These are phyloP conservation scores for Pulveroboletus frians DNA, from an alignment of 768 basidiomycete genomes.

Conservation along the genomic window DNA sequence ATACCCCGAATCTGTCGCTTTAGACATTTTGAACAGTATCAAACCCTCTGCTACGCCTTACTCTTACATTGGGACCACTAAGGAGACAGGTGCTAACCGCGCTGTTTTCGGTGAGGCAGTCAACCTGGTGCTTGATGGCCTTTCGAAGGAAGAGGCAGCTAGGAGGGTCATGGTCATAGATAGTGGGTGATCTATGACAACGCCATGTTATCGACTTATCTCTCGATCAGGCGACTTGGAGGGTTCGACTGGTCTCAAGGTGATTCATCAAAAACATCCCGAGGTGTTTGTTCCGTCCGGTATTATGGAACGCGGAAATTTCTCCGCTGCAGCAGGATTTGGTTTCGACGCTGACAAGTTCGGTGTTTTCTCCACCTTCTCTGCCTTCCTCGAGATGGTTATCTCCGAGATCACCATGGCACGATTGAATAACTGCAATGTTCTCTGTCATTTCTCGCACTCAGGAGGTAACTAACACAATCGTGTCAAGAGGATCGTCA, in stretches of 20 bases:
- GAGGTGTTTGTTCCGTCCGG: conserved; percentile 84
- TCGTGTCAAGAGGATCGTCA: background rate
- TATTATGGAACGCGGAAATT: conserved; percentile 83
- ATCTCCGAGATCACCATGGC: conserved; percentile 90
- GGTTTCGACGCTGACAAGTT: conserved; percentile 79
- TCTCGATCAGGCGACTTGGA: conserved; percentile 64
- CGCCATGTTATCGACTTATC: background rate
- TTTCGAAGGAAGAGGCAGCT: conserved; percentile 71
- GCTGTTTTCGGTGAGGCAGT: conserved; percentile 85
- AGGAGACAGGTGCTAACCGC: conserved; percentile 75
- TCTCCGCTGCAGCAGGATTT: conserved; percentile 81
- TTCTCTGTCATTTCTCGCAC: conserved; percentile 86
- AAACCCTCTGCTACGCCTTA: conserved; percentile 53
- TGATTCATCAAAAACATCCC: conserved; percentile 85
- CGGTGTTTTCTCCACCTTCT: conserved; percentile 88
- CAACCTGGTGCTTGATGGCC: conserved; percentile 65
- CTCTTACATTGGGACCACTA: conserved; percentile 63
- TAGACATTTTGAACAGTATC: conserved; percentile 57
- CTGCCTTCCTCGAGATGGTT: conserved; percentile 89
- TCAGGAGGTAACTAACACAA: conserved; percentile 55
- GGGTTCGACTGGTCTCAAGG: conserved; percentile 85
- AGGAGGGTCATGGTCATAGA: conserved; percentile 86
- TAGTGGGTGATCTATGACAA: conserved; percentile 39
- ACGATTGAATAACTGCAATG: conserved; percentile 83
- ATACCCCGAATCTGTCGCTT: conserved; percentile 42